A percentile compares a stretch with the other conserved stretches of the same genome.
Conservation (phyloP, 176 grass and related monocot species). For the Paspalum vaginatum region DNA sequence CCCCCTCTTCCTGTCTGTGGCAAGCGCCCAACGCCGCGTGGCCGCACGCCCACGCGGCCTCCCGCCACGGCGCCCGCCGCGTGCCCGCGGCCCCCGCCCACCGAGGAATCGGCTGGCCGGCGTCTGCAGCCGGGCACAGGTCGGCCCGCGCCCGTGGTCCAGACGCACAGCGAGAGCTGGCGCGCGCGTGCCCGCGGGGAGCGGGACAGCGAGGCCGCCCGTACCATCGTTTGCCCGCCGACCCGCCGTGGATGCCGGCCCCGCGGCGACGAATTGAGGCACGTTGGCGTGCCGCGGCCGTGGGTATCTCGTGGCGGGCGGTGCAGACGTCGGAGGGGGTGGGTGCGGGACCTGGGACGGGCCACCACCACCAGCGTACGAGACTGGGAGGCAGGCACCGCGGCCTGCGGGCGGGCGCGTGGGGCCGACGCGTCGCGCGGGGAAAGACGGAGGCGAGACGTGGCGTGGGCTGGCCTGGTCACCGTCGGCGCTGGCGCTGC, state of each 20-base stretch:
- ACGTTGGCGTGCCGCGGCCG: background rate
- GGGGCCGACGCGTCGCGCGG: constrained; percentile 7
- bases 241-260: background rate
- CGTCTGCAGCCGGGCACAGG: no score
- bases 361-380: no score
- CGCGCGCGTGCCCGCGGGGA: background rate
- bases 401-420: background rate
- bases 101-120: background rate
- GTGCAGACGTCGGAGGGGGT: background rate
- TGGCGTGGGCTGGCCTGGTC: background rate
- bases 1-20: background rate
- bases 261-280: background rate
- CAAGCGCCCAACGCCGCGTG: background rate
- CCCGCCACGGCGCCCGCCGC: background rate
- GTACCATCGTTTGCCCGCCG: background rate
- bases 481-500: background rate
- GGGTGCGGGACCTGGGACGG: no score
- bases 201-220: background rate
- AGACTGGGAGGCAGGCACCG: background rate
- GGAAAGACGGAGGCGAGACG: background rate
- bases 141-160: background rate
- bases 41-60: background rate
- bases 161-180: background rate
- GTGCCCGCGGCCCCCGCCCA: background rate
- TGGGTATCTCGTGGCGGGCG: no score